A percentile compares a stretch with the other conserved stretches of the same genome.
These are phyloP conservation scores for Cornus kousa DNA, from an alignment of 148 eudicot genomes.

Conservation along the genomic window DNA sequence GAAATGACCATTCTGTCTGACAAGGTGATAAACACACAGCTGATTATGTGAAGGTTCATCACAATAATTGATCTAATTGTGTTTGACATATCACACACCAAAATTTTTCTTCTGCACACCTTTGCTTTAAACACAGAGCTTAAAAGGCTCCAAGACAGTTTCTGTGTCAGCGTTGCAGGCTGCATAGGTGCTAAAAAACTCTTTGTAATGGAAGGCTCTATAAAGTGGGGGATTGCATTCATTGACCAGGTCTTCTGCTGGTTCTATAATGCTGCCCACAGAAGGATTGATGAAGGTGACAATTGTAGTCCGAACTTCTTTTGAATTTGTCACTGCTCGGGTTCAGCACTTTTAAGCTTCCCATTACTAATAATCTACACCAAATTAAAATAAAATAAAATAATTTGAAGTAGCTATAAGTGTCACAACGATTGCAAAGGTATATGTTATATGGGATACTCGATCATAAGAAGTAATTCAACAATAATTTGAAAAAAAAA, in stretches of 20 bases:
- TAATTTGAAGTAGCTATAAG: no score
- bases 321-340: constrained; percentile 42
- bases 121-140: background rate
- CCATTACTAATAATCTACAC: constrained; percentile 44
- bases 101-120: background rate
- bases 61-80: no score
- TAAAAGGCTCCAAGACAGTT: constrained; percentile 12
- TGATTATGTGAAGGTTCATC: no score
- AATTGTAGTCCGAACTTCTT: constrained; percentile 28
- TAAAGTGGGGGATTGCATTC: constrained; percentile 22
- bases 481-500: no score
- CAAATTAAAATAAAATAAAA: no score
- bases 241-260: constrained; percentile 32
- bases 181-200: constrained; percentile 23
- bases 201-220: constrained; percentile 27
- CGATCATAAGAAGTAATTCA: no score
- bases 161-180: constrained; percentile 17
- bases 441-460: no score
- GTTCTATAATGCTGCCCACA: constrained; percentile 20
- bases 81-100: no score
- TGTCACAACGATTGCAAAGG: no score
- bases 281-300: constrained; percentile 33
- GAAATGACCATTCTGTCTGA: no score
- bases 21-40: no score
- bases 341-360: constrained; percentile 33